Percentiles rank a stretch among this genome's conserved stretches.
Evolutionary conservation across 352 stramenopile genomes (phyloP).

Genomic region (Globisporangium paroecandrum): DNA sequence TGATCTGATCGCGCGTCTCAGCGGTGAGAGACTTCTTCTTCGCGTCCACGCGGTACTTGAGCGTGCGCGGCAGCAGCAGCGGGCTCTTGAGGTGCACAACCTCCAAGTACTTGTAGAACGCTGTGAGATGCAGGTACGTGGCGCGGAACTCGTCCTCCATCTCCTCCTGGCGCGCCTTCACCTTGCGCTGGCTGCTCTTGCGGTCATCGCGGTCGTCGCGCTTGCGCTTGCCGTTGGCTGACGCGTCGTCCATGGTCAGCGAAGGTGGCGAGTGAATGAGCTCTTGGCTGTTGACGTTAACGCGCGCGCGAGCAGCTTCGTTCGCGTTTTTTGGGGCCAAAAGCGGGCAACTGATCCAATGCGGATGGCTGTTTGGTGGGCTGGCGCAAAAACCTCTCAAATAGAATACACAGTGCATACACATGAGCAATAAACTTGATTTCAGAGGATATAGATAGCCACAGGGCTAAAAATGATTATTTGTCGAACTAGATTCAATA

Average conservation of each 20-base stretch:
- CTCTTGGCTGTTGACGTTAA: neutral
- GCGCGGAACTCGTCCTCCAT: conserved; percentile 81
- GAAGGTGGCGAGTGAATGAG: neutral
- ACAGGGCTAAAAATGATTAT: neutral
- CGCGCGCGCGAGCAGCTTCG: conserved; percentile 2
- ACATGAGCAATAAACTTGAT: neutral
- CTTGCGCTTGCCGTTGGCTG: conserved; percentile 55
- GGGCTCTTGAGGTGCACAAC: conserved; percentile 64
- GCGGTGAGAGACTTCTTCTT: conserved; percentile 12
- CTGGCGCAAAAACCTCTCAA: neutral
- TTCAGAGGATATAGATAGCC: neutral
- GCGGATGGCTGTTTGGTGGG: neutral
- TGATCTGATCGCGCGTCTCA: neutral
- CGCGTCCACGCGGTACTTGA: conserved; percentile 64
- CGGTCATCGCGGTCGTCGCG: conserved; percentile 51
- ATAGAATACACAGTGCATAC: neutral
- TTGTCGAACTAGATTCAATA: neutral
- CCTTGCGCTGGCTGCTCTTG: conserved; percentile 33
- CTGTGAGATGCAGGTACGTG: conserved; percentile 70
- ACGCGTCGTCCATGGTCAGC: conserved; percentile 20
- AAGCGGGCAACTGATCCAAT: conserved; percentile 6
- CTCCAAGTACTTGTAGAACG: conserved; percentile 83
- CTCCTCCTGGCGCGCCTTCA: conserved; percentile 62
- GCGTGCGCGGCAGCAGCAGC: conserved; percentile 71
- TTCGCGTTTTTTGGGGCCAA: conserved; percentile 4